Conservation (phyloP, 768 basidiomycete genomes). For the Calocybe gangraenosa region DNA sequence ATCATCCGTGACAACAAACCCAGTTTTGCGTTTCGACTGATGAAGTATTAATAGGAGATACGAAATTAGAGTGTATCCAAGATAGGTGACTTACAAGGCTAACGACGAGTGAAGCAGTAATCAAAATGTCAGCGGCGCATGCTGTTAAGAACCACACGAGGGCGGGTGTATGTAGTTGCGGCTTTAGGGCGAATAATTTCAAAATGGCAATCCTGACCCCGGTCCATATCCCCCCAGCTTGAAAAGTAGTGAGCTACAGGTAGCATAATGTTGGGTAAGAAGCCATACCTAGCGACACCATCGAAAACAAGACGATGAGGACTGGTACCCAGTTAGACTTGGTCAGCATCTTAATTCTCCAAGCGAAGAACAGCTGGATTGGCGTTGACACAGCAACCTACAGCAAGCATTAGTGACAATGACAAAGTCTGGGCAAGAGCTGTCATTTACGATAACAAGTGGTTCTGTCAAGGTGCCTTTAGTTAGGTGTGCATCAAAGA, state of each 20-base stretch:
- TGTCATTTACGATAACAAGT: constrained; percentile 17
- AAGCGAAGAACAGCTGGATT: constrained; percentile 37
- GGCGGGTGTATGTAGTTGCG: constrained; percentile 26
- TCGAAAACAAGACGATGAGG: constrained; percentile 23
- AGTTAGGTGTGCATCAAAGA: too few species aligned
- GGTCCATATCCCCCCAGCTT: constrained; percentile 31
- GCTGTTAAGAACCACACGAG: constrained; percentile 42
- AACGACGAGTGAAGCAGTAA: constrained; percentile 37
- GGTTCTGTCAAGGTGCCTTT: constrained; percentile 29
- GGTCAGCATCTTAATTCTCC: constrained; percentile 33
- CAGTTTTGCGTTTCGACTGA: constrained; percentile 33
- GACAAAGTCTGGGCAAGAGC: background rate
- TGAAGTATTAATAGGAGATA: background rate
- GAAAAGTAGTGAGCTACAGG: background rate
- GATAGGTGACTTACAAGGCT: constrained; percentile 37
- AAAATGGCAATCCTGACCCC: constrained; percentile 21
- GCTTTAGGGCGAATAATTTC: constrained; percentile 24
- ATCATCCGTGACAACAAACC: constrained; percentile 30
- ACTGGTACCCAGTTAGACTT: constrained; percentile 21
- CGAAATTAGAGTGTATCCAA: background rate
- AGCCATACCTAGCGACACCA: constrained; percentile 28
- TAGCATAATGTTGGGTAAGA: background rate
- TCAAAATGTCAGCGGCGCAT: constrained; percentile 42
- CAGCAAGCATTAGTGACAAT: background rate
- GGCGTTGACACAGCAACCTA: constrained; percentile 37